Percentiles rank a stretch among this genome's conserved stretches.
These are phyloP conservation scores for Flueggea neowawraea DNA, from an alignment of 441 rosid genomes.

Conservation along the genomic window DNA sequence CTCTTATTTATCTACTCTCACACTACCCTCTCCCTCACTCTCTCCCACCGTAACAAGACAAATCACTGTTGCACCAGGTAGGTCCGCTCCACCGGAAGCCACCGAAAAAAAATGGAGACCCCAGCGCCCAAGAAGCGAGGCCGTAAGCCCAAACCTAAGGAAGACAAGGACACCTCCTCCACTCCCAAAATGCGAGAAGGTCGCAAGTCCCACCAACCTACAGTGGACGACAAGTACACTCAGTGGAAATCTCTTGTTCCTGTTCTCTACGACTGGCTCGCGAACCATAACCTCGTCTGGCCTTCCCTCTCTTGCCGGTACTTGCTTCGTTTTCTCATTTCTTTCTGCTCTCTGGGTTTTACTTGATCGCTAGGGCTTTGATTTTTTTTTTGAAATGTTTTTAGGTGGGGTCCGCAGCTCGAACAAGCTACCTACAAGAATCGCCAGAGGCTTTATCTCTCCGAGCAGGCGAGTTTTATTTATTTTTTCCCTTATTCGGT, in stretches of 20 bases:
- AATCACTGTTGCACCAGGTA: too few relatives aligned
- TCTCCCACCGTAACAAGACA: too few relatives aligned
- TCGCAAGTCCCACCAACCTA: constrained; percentile 37
- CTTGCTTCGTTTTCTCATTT: not conserved
- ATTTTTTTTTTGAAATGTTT: not conserved
- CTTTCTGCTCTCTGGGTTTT: not conserved
- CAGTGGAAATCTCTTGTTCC: constrained; percentile 99
- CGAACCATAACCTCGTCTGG: constrained; percentile 97
- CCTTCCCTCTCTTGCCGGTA: constrained; percentile 99
- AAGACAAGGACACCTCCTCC: constrained; percentile 38
- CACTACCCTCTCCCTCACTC: too few relatives aligned
- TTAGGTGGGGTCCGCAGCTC: constrained; percentile 98
- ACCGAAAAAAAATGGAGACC: constrained; percentile 33
- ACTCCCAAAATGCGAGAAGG: constrained; percentile 38
- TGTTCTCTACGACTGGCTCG: constrained; percentile 97
- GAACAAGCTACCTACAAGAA: constrained; percentile 96
- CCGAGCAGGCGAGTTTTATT: constrained; percentile 68
- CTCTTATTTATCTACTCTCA: too few relatives aligned
- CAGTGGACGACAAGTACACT: constrained; percentile 83
- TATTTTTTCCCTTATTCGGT: not conserved
- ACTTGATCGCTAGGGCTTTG: constrained; percentile 17
- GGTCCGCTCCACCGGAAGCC: too few relatives aligned
- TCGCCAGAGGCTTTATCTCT: constrained; percentile 96
- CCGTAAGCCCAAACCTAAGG: constrained; percentile 85
- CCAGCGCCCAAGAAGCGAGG: constrained; percentile 75